These are phyloP conservation scores for Agaricus subrufescens DNA, from an alignment of 768 basidiomycete genomes.

Conservation along the genomic window DNA sequence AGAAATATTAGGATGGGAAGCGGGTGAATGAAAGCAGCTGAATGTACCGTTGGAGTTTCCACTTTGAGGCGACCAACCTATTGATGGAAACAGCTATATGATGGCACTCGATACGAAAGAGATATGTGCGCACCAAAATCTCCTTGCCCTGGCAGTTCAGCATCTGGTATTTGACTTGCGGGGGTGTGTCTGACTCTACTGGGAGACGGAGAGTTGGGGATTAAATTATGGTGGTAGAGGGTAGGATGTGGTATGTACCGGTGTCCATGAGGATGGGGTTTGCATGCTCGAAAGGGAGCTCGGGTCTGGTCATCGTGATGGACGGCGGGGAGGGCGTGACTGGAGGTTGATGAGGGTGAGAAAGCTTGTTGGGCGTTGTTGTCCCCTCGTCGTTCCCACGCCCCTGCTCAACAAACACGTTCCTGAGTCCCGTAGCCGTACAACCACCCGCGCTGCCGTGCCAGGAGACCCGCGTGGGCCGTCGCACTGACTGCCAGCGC, in stretches of 20 bases:
- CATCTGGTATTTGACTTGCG: slow-evolving; percentile 88
- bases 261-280: slow-evolving; percentile 41
- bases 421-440: too few species aligned
- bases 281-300: slow-evolving; percentile 44
- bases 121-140: slow-evolving; percentile 59
- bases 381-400: slow-evolving; percentile 15
- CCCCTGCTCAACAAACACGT: background rate
- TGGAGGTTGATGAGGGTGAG: slow-evolving; percentile 14
- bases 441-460: too few species aligned
- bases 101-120: slow-evolving; percentile 1
- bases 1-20: slow-evolving; percentile 13
- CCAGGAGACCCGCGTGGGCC: too few species aligned
- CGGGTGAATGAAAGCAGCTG: slow-evolving; percentile 5
- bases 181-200: slow-evolving; percentile 31
- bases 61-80: slow-evolving; percentile 90
- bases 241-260: slow-evolving; percentile 24
- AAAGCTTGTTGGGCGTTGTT: slow-evolving; percentile 3
- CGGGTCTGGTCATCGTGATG: slow-evolving; percentile 40
- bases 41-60: slow-evolving; percentile 66
- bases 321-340: slow-evolving; percentile 8
- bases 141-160: slow-evolving; percentile 83
- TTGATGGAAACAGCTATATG: slow-evolving; percentile 1
- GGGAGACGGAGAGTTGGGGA: slow-evolving; percentile 9
- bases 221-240: background rate
- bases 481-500: too few species aligned